These are phyloP conservation scores for Diaporthe humulicola DNA, from an alignment of 2,329 filamentous ascomycete species.

Conservation along the genomic window DNA sequence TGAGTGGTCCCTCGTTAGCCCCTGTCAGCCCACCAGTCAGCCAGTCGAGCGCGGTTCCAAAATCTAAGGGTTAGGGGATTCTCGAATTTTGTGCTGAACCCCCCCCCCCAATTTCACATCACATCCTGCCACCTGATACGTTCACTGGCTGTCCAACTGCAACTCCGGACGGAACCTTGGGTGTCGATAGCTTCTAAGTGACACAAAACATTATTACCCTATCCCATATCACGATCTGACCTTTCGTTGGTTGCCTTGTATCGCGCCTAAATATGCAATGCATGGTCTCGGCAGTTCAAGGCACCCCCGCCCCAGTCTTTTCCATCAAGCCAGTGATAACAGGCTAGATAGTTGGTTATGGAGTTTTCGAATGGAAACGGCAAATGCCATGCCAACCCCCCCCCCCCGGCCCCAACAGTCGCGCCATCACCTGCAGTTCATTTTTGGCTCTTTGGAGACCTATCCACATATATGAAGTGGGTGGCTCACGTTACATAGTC, in stretches of 20 bases:
- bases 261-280: neutral
- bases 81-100: neutral
- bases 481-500: neutral
- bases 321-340: neutral
- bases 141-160: neutral
- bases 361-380: neutral
- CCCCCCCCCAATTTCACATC: neutral
- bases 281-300: neutral
- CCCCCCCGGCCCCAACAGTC: neutral
- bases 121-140: neutral
- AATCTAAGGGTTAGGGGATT: neutral
- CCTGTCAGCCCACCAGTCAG: neutral
- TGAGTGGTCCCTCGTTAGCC: constrained; percentile 23
- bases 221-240: neutral
- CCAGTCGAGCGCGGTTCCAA: neutral
- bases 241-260: neutral
- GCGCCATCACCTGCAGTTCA: constrained; percentile 5
- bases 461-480: neutral
- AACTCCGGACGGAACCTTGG: neutral
- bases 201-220: neutral
- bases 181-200: neutral
- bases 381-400: neutral
- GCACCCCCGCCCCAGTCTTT: neutral
- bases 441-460: neutral
- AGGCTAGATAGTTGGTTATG: neutral